Evolutionary conservation across 2,329 filamentous ascomycete species (phyloP), one percentile per base, ranked within the genome.

Genomic region (Fusarium tuaranense): DNA sequence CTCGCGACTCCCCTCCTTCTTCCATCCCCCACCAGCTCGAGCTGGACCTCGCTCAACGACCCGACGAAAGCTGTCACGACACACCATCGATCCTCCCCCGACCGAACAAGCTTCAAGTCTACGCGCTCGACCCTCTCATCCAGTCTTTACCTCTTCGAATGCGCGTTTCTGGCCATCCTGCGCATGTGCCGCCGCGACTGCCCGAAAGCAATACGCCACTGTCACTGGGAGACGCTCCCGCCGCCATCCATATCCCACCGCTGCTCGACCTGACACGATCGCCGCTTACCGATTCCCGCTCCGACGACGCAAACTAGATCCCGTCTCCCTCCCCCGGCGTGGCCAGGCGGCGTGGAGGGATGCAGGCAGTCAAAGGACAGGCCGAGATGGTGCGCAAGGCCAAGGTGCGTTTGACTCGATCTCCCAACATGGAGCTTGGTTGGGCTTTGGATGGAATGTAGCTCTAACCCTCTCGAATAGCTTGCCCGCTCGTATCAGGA

Each of bases 401-500:
- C 79, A 92, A 92, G 88, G 89, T 86, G 74, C 63, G 81, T 80
- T 80, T 60, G 65, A 41, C 62, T 32, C 36, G 27, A 20, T 8
- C 10, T 27, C 48, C 5, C 25, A 53, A 30, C 41, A 14, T 8
- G 5, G 46, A 22, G 34, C 34, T 22, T 55, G 32, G 16, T 53
- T 32, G 48, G 48, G 22, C 9, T 36, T 67, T 13, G 14, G 22
- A 7, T n/a, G 48, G n/a, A 32, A 51, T 48, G 22, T 53, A 65
- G 27, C 46, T 51, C 25, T 70, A 57, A 68, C 64, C 20, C 60
- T 34, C 7, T 46, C 18, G 20, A 39, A 58, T 61, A 98, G 95
- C 95, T 99, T 88, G 95, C 95, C 83, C 94, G 93, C 84, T 98
- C 97, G 78, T 99, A 99, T 87, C 94, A 97, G 87, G 94, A 97